Conservation (phyloP, 495 filamentous ascomycete genomes). For the Lasiosphaeria ovina region DNA sequence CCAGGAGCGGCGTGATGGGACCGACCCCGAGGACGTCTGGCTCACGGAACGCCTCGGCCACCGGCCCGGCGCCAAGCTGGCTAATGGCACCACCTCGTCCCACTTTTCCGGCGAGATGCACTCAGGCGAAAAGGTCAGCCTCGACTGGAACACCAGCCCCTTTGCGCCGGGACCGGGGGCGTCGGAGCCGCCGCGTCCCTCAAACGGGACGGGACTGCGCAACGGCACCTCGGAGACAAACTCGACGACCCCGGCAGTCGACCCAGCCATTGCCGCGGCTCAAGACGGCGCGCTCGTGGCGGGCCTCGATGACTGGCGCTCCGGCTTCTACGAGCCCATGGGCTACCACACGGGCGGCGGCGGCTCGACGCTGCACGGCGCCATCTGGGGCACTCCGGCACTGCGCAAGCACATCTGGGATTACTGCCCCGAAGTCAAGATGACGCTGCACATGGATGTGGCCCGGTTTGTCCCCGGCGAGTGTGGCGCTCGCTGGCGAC, state of each 20-base stretch:
- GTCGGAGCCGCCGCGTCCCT: background rate
- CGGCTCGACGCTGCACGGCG: slow-evolving; percentile 35
- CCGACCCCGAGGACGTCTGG: slow-evolving; percentile 51
- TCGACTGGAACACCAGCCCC: background rate
- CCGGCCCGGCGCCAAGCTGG: slow-evolving; percentile 39
- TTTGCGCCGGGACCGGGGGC: background rate
- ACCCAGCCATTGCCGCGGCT: slow-evolving; percentile 18
- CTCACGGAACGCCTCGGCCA: slow-evolving; percentile 44
- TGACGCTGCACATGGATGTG: slow-evolving; percentile 50
- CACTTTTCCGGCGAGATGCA: slow-evolving; percentile 48
- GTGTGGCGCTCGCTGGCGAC: slow-evolving; percentile 39
- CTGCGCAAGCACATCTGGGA: slow-evolving; percentile 47
- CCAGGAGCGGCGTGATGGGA: slow-evolving; percentile 35
- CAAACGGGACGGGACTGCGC: background rate
- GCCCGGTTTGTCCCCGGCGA: slow-evolving; percentile 40
- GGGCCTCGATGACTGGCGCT: slow-evolving; percentile 43
- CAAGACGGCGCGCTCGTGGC: slow-evolving; percentile 31
- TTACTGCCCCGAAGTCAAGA: slow-evolving; percentile 54
- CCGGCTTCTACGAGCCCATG: slow-evolving; percentile 51
- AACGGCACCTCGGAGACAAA: background rate
- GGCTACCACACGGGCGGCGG: slow-evolving; percentile 52
- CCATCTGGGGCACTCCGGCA: slow-evolving; percentile 42
- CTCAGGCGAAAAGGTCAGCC: slow-evolving; percentile 23
- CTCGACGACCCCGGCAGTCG: background rate
- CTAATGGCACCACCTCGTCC: slow-evolving; percentile 42